Evolutionary conservation across 345 rosid genomes (phyloP).

Genomic region (Orychophragmus violaceus): DNA sequence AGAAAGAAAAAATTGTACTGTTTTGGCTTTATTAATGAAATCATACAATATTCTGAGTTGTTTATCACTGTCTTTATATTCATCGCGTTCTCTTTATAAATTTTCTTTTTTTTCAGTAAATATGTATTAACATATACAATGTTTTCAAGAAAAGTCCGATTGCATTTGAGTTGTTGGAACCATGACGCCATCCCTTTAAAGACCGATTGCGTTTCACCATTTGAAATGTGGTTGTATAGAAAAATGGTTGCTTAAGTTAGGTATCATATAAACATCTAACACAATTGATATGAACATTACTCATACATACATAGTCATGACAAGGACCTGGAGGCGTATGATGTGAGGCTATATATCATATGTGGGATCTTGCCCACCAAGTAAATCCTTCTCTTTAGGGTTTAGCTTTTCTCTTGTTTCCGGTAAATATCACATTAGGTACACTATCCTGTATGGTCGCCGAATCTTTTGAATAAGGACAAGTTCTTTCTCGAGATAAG

Average conservation of each 20-base stretch:
- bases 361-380: background rate
- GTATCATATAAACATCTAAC: slow-evolving; percentile 1
- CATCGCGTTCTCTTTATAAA: background rate
- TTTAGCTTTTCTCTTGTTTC: background rate
- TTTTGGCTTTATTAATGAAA: background rate
- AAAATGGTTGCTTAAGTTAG: background rate
- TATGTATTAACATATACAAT: background rate
- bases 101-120: background rate
- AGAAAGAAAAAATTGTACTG: background rate
- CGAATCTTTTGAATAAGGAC: background rate
- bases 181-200: background rate
- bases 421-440: slow-evolving; percentile 4
- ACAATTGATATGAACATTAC: background rate
- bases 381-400: background rate
- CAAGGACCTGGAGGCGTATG: slow-evolving; percentile 2
- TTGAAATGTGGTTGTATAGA: background rate
- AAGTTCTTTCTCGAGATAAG: background rate
- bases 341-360: background rate
- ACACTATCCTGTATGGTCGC: background rate
- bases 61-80: background rate
- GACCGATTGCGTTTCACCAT: background rate
- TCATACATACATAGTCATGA: background rate
- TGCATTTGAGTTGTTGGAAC: background rate
- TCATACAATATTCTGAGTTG: background rate
- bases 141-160: background rate